These are phyloP conservation scores for Chrysanthemum lavandulifolium DNA, from an alignment of 129 eudicot species.

Conservation along the genomic window DNA sequence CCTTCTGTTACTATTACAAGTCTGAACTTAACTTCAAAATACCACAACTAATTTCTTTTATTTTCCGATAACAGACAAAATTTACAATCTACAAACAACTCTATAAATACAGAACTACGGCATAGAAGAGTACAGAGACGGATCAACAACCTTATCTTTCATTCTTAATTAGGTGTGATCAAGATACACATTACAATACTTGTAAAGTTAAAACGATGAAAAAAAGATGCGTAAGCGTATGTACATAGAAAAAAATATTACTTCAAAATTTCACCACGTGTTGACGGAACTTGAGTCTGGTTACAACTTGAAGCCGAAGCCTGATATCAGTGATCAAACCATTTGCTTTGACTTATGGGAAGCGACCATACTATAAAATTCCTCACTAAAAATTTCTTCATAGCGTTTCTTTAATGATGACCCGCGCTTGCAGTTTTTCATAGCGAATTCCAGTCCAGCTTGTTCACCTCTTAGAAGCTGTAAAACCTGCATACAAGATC, in stretches of 20 bases:
- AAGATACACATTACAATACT: slow-evolving; percentile 3
- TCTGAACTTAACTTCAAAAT: too few species aligned
- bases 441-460: slow-evolving; percentile 58
- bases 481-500: slow-evolving; percentile 49
- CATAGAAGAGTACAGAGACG: too few species aligned
- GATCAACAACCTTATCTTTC: too few species aligned
- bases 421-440: slow-evolving; percentile 49
- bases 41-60: too few species aligned
- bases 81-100: neutral
- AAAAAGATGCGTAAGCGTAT: slow-evolving; percentile 14
- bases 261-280: slow-evolving; percentile 25
- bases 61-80: neutral
- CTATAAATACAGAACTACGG: neutral
- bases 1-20: too few species aligned
- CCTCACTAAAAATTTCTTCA: slow-evolving; percentile 60
- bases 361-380: slow-evolving; percentile 29
- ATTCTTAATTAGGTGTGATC: neutral
- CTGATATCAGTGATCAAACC: slow-evolving; percentile 10
- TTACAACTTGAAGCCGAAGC: slow-evolving; percentile 9
- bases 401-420: slow-evolving; percentile 68
- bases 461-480: slow-evolving; percentile 72
- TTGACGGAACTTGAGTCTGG: slow-evolving; percentile 8
- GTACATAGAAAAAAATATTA: slow-evolving; percentile 24
- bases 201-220: slow-evolving; percentile 8
- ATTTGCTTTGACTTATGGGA: slow-evolving; percentile 20